A percentile compares a stretch with the other conserved stretches of the same genome.
phyloP scores from a whole-genome alignment of 2,329 filamentous ascomycete species.

The Xylariaceae sp. region DNA sequence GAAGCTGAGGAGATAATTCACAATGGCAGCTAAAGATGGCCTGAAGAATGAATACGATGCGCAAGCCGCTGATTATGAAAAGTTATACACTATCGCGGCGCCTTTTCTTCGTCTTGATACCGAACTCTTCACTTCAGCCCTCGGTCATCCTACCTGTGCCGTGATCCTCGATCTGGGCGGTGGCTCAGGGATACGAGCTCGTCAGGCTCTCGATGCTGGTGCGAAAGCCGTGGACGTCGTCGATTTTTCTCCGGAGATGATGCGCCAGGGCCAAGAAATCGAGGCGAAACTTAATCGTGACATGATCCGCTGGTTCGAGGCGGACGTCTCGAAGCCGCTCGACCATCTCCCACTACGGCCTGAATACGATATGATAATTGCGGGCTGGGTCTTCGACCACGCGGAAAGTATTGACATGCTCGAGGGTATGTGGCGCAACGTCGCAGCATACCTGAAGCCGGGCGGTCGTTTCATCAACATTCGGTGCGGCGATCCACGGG shows the following conservation, averaged over 20 bases:
- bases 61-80: slow-evolving; percentile 12
- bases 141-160: slow-evolving; percentile 36
- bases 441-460: slow-evolving; percentile 35
- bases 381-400: slow-evolving; percentile 44
- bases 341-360: slow-evolving; percentile 25
- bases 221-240: slow-evolving; percentile 40
- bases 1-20: neutral
- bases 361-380: slow-evolving; percentile 44
- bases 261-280: slow-evolving; percentile 29
- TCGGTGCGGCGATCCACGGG: slow-evolving; percentile 28
- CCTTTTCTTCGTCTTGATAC: slow-evolving; percentile 33
- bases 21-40: slow-evolving; percentile 1
- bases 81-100: neutral
- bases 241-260: slow-evolving; percentile 40
- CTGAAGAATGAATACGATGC: slow-evolving; percentile 6
- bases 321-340: slow-evolving; percentile 36
- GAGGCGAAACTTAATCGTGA: slow-evolving; percentile 33
- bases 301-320: slow-evolving; percentile 36
- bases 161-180: slow-evolving; percentile 42
- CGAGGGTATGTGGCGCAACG: slow-evolving; percentile 41
- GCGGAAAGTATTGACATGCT: slow-evolving; percentile 34
- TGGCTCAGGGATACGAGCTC: slow-evolving; percentile 40
- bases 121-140: slow-evolving; percentile 39
- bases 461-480: slow-evolving; percentile 40
- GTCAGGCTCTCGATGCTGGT: slow-evolving; percentile 35